A percentile compares a stretch with the other conserved stretches of the same genome.
phyloP scores from a whole-genome alignment of 176 grass and related monocot genomes.

The Bothriochloa decipiens region DNA sequence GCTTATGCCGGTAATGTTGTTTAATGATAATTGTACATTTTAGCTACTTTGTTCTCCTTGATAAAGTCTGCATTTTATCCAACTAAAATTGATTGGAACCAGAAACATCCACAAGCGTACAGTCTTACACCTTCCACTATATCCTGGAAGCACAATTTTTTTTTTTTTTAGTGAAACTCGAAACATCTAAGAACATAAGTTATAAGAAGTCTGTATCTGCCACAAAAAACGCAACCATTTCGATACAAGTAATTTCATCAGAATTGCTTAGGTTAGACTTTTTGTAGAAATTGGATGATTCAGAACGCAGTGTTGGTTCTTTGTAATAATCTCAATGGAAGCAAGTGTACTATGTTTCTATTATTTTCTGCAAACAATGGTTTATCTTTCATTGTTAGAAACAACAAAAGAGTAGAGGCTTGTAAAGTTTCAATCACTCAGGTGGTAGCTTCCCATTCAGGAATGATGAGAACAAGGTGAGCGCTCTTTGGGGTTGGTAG shows the following conservation, averaged over 20 bases:
- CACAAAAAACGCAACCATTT: slow-evolving; percentile 24
- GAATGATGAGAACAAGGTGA: slow-evolving; percentile 57
- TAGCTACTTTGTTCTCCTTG: not conserved
- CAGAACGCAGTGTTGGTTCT: not conserved
- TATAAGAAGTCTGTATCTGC: not conserved
- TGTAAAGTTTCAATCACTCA: slow-evolving; percentile 39
- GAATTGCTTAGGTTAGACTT: slow-evolving; percentile 1
- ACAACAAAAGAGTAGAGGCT: slow-evolving; percentile 9
- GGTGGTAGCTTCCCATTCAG: slow-evolving; percentile 59
- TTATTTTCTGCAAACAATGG: not conserved
- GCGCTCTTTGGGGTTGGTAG: slow-evolving; percentile 54
- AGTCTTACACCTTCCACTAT: not conserved
- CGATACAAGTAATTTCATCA: slow-evolving; percentile 5
- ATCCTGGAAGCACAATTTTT: not conserved
- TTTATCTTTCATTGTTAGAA: slow-evolving; percentile 29
- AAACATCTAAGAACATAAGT: slow-evolving; percentile 15
- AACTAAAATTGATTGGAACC: slow-evolving; percentile 28
- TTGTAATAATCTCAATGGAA: slow-evolving; percentile 25
- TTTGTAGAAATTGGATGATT: not conserved
- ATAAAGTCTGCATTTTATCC: slow-evolving; percentile 11
- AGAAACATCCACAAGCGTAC: slow-evolving; percentile 7
- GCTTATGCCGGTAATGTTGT: not conserved
- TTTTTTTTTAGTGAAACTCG: slow-evolving; percentile 7
- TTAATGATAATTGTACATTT: slow-evolving; percentile 31
- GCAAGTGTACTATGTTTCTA: slow-evolving; percentile 15